phyloP scores from a whole-genome alignment of 176 grass and related monocot species.

The Carex pumila region DNA sequence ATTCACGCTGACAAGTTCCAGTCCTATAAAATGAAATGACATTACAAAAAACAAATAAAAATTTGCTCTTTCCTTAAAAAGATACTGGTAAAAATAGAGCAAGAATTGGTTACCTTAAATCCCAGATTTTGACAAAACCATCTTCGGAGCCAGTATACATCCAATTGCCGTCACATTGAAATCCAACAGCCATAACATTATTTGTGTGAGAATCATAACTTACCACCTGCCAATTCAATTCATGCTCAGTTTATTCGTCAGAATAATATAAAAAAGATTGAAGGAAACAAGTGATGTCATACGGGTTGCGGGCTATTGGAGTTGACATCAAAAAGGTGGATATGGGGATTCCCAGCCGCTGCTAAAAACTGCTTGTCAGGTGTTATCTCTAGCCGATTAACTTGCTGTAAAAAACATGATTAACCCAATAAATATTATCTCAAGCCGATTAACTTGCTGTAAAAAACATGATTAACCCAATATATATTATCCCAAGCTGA shows the following conservation, averaged over 20 bases:
- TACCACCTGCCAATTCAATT: constrained; percentile 41
- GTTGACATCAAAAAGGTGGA: constrained; percentile 90
- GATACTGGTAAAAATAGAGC: neutral
- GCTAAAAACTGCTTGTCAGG: constrained; percentile 84
- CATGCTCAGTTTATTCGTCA: neutral
- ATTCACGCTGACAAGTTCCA: constrained; percentile 87
- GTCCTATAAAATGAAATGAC: constrained; percentile 26
- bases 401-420: constrained; percentile 54
- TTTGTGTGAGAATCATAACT: constrained; percentile 97
- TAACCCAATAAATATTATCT: neutral
- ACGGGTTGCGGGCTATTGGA: constrained; percentile 81
- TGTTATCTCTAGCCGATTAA: constrained; percentile 95
- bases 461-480: too few species aligned
- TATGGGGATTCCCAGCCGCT: constrained; percentile 91
- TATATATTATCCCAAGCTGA: too few species aligned
- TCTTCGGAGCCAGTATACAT: constrained; percentile 99
- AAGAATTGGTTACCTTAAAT: constrained; percentile 48
- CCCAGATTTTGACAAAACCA: constrained; percentile 96
- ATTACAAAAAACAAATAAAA: constrained; percentile 18
- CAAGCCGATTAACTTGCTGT: too few species aligned
- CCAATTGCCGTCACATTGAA: constrained; percentile 98
- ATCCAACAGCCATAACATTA: constrained; percentile 99
- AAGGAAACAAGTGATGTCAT: constrained; percentile 16
- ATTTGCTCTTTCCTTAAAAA: neutral
- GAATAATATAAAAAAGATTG: constrained; percentile 7